These are phyloP conservation scores for Aquilaria malaccensis DNA, from an alignment of 345 rosid species.

Conservation along the genomic window DNA sequence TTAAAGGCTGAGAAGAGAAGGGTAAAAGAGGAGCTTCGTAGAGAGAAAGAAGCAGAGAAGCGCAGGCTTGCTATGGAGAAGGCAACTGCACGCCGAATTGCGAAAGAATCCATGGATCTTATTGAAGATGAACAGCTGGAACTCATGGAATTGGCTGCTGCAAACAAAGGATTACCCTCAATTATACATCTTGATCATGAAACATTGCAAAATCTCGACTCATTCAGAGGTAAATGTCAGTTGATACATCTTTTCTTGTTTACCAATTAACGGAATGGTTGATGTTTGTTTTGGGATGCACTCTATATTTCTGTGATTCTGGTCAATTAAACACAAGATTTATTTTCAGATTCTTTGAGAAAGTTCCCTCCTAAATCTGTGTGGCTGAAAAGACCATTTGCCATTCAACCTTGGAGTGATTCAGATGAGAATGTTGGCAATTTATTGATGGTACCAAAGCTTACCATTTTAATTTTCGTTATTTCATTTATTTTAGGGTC, in stretches of 20 bases:
- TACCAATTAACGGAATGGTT: not conserved
- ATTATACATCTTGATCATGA: slow-evolving; percentile 76
- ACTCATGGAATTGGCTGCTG: slow-evolving; percentile 96
- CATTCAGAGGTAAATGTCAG: slow-evolving; percentile 59
- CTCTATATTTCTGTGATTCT: not conserved
- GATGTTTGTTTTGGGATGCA: not conserved
- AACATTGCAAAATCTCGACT: slow-evolving; percentile 74
- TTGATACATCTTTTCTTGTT: not conserved
- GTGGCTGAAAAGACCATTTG: slow-evolving; percentile 67
- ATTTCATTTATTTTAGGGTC: no score
- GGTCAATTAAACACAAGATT: slow-evolving; percentile 6
- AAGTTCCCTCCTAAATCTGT: slow-evolving; percentile 64
- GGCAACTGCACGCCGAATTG: slow-evolving; percentile 96
- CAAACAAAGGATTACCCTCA: slow-evolving; percentile 68
- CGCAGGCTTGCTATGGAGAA: slow-evolving; percentile 89
- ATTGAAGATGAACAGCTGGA: slow-evolving; percentile 98
- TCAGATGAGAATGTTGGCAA: slow-evolving; percentile 84
- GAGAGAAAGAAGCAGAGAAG: slow-evolving; percentile 79
- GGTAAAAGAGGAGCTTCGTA: slow-evolving; percentile 85
- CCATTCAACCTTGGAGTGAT: slow-evolving; percentile 78
- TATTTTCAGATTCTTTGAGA: slow-evolving; percentile 57
- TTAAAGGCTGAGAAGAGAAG: slow-evolving; percentile 79
- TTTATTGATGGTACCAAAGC: slow-evolving; percentile 78
- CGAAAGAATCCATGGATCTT: slow-evolving; percentile 98
- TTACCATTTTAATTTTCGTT: not conserved